Evolutionary conservation across 495 filamentous ascomycete species (phyloP).

Genomic region (Hyphodiscus hymeniophilus): DNA sequence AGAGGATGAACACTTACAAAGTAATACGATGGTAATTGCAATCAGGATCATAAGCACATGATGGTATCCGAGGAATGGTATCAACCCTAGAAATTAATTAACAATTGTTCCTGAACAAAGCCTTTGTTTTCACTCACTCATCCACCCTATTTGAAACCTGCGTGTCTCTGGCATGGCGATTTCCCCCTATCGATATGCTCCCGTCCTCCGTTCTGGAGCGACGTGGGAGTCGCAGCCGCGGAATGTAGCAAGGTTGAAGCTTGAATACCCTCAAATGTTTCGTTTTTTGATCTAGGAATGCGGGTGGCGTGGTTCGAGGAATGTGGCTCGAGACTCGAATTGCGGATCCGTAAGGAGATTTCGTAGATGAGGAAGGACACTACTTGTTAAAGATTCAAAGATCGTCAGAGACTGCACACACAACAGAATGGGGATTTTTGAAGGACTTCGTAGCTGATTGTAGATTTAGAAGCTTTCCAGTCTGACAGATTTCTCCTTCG

Average conservation of each 20-base stretch:
- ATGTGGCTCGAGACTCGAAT: slow-evolving; percentile 5
- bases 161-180: slow-evolving; percentile 11
- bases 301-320: slow-evolving; percentile 7
- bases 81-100: slow-evolving; percentile 51
- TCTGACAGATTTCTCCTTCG: slow-evolving; percentile 10
- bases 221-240: slow-evolving; percentile 25
- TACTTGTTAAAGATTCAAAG: slow-evolving; percentile 7
- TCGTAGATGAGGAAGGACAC: slow-evolving; percentile 1
- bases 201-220: slow-evolving; percentile 24
- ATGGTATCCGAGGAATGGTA: slow-evolving; percentile 96
- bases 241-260: slow-evolving; percentile 21
- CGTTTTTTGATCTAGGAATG: slow-evolving; percentile 15
- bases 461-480: slow-evolving; percentile 10
- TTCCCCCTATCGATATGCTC: slow-evolving; percentile 12
- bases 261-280: slow-evolving; percentile 1
- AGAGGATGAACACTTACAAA: slow-evolving; percentile 59
- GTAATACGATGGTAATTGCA: slow-evolving; percentile 83
- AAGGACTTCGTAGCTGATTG: slow-evolving; percentile 7
- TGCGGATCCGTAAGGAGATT: background rate
- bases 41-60: slow-evolving; percentile 98
- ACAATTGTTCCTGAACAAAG: background rate
- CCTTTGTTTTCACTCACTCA: slow-evolving; percentile 16
- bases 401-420: slow-evolving; percentile 11
- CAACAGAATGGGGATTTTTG: slow-evolving; percentile 10
- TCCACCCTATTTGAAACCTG: slow-evolving; percentile 22